Evolutionary conservation across 2,329 filamentous ascomycete species (phyloP), one percentile per base, ranked within the genome.

Genomic region (Rutstroemia sp.): DNA sequence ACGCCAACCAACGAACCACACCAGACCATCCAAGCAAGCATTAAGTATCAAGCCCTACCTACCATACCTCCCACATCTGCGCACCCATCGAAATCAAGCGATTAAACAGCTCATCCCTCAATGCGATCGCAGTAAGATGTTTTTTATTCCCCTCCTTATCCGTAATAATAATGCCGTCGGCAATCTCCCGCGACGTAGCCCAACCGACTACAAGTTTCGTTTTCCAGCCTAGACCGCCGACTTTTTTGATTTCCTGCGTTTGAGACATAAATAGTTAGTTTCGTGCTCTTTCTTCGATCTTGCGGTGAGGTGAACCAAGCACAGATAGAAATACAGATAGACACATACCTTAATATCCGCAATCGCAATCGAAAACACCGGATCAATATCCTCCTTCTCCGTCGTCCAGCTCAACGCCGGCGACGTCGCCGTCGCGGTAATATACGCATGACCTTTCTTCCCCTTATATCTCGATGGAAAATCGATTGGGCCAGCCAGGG

Each of bases 41-140:
- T 18, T 18, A 12, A 53, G 27, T 3, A 8, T 10, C 27, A 30
- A 30, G 23, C 19, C 7, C 16, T 18, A 9, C 52, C 39, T 66
- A 92, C 83, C 82, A 89, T 55, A 80, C 79, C 74, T 90, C 87
- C 90, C 89, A 94, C 76, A 90, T 90, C 77, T 94, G 88, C 14
- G 79, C 79, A 1, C 88, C 88, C 72, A 92, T 88, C 2, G 87
- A 82, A 57, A 91, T 73, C 55, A 92, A 69, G 16, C 89, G 81
- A 72, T 94, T 94, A 67, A 94, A 94, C 44, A 95, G 68, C 72
- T 92, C 87, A 64, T 94, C 88, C 41, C 90, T 72, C 66, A 87
- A 72, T 30, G 80, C 77, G 69, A 92, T 78, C 1, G 89, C 89
- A 6, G 87, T 95, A 2, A 94, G 70, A 52, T 81, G 80, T 58